Conservation (phyloP, 495 filamentous ascomycete species). For the Lasiosphaeria hispida region DNA sequence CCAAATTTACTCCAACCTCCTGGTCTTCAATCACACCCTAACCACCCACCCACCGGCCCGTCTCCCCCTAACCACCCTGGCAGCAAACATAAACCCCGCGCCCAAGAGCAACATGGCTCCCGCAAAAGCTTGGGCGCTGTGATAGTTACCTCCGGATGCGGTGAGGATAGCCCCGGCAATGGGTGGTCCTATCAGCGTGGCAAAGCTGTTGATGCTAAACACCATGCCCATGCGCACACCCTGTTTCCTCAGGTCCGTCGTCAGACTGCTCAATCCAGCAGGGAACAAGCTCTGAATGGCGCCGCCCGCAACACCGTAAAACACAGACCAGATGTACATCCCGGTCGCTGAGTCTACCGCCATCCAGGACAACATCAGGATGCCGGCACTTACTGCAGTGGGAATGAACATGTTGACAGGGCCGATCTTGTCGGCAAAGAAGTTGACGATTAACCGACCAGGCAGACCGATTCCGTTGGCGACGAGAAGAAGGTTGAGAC, state of each 20-base stretch:
- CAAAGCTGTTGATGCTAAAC: constrained; percentile 71
- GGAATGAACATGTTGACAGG: constrained; percentile 63
- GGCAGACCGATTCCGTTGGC: constrained; percentile 68
- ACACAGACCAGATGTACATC: constrained; percentile 58
- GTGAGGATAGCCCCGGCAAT: constrained; percentile 68
- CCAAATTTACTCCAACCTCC: too few relatives aligned
- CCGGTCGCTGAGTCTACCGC: constrained; percentile 48
- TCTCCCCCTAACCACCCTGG: constrained; percentile 35
- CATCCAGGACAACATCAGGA: constrained; percentile 62
- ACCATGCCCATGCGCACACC: constrained; percentile 79
- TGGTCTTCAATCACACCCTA: constrained; percentile 20
- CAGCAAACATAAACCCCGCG: constrained; percentile 40
- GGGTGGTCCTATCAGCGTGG: constrained; percentile 70
- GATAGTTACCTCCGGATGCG: constrained; percentile 53
- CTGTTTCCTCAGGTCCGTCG: constrained; percentile 61
- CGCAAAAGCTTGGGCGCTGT: constrained; percentile 62
- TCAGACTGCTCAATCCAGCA: constrained; percentile 59
- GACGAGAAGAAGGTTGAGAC: constrained; percentile 67
- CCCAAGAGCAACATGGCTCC: constrained; percentile 49
- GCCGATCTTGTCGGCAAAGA: constrained; percentile 59
- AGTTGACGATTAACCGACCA: constrained; percentile 63
- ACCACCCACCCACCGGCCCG: constrained; percentile 15
- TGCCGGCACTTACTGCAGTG: constrained; percentile 48
- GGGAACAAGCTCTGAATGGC: constrained; percentile 69
- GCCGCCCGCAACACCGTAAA: constrained; percentile 66